Base-by-base conservation (phyloP, 305 asterid genomes). In the Fraxinus latifolia region DNA sequence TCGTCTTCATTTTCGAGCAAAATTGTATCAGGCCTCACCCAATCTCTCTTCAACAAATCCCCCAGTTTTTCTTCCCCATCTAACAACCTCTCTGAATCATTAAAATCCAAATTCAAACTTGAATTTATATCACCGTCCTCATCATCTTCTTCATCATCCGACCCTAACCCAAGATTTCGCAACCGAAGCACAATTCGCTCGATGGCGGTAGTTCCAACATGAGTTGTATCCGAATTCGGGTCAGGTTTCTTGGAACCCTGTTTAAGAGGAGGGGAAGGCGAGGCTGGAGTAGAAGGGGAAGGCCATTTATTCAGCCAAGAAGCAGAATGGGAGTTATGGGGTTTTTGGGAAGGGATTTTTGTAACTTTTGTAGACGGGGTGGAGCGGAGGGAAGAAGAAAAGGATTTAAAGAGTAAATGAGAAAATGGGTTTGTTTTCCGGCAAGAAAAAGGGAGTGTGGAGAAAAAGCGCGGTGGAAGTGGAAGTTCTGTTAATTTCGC, bases 41-140 rank as follows among this genome's bases (percentile, higher is more conserved):
- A 96, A 85, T 96, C 97, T 82, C 99, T 90, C 78, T 91, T 90
- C 92, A 96, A 86, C 89, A 96, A 94, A 88, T 94, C 98, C 82
- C 98, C 98, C 87, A 96, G 83, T 29, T 90, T 94, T 73, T 91
- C 98, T 81, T 87, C 92, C 67, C 85, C 90, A 23, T 47, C 75
- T 31, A 21, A 77, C 91, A 81, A 17, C 82, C 84, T 80, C 60
- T 1, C 32, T 44, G 88, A 76, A 34, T 58, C 85, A 81, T 70
- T 80, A 82, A 79, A 65, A 19, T 73, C 60, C 44, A 75, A 53
- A 73, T 15, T 34, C 73, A 36, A 86, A 78, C 42, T 76, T 83
- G 83, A 83, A 76, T 72, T 72, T 3, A 81, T 79, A 74, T 86
- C 88, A n/a, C 78, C 92, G 17, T 79, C 91, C 21, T 82, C 87